A percentile compares a stretch with the other conserved stretches of the same genome.
phyloP scores from a whole-genome alignment of 129 eudicot species.

The Tanacetum coccineum region DNA sequence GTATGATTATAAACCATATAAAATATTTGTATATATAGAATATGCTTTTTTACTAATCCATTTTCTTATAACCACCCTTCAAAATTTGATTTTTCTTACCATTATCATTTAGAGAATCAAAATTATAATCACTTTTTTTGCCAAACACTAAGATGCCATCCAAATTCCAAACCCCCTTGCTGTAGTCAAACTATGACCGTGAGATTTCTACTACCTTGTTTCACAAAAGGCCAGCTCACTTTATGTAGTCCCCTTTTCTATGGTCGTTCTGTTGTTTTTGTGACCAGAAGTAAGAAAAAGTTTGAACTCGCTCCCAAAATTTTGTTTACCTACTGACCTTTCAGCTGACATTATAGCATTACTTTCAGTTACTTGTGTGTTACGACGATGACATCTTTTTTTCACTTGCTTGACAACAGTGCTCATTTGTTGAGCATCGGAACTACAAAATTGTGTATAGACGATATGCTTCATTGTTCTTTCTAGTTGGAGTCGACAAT shows the following conservation, averaged over 20 bases:
- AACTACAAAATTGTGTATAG: conserved; percentile 94
- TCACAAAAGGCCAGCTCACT: conserved; percentile 1
- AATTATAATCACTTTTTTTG: conserved; percentile 1
- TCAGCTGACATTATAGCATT: neutral
- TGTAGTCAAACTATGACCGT: neutral
- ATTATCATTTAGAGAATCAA: neutral
- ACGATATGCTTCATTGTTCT: conserved; percentile 92
- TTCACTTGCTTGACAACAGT: conserved; percentile 44
- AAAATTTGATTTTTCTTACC: neutral
- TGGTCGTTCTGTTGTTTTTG: too few relatives aligned
- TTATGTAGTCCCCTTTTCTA: neutral
- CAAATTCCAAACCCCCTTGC: neutral
- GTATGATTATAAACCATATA: neutral
- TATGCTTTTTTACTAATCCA: neutral
- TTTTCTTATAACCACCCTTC: neutral
- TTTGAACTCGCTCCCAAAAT: too few relatives aligned
- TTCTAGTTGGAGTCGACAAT: conserved; percentile 98
- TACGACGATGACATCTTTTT: conserved; percentile 12
- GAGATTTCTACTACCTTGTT: neutral
- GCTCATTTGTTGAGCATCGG: conserved; percentile 98
- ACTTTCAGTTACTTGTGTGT: neutral
- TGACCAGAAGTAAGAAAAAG: too few relatives aligned
- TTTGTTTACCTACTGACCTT: neutral
- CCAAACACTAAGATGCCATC: neutral
- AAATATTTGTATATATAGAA: neutral